phyloP scores from a whole-genome alignment of 2,329 filamentous ascomycete species.

The Bipolaris sorokiniana region DNA sequence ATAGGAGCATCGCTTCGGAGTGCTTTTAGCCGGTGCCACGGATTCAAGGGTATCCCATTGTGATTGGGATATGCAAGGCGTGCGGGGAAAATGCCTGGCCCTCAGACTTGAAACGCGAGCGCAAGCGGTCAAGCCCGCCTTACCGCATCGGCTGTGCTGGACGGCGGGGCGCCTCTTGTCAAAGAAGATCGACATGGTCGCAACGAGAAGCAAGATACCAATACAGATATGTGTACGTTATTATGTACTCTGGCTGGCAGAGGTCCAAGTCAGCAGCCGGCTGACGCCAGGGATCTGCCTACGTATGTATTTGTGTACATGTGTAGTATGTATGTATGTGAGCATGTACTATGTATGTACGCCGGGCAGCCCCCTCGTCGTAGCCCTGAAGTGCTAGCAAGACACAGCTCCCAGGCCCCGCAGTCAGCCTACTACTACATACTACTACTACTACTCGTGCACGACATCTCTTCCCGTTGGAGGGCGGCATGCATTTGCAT shows the following conservation, averaged over 20 bases:
- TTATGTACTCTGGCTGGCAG: too few species aligned
- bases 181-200: slow-evolving; percentile 6
- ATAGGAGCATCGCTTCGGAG: slow-evolving; percentile 2
- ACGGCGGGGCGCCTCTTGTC: slow-evolving; percentile 8
- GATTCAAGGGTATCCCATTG: slow-evolving; percentile 2
- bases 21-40: slow-evolving; percentile 13
- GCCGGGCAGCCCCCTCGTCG: too few species aligned
- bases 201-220: too few species aligned
- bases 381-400: too few species aligned
- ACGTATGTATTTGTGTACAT: too few species aligned
- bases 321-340: too few species aligned
- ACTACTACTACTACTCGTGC: not conserved
- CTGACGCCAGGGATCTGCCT: not conserved
- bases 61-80: slow-evolving; percentile 14
- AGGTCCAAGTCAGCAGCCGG: not conserved
- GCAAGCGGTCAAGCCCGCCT: slow-evolving; percentile 11
- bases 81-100: slow-evolving; percentile 19
- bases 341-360: too few species aligned
- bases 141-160: slow-evolving; percentile 8
- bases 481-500: slow-evolving; percentile 22
- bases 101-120: slow-evolving; percentile 15
- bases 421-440: too few species aligned
- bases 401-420: too few species aligned
- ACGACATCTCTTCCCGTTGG: slow-evolving; percentile 11
- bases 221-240: too few species aligned